phyloP scores from a whole-genome alignment of 2,329 filamentous ascomycete genomes.

The Botrytis aclada region DNA sequence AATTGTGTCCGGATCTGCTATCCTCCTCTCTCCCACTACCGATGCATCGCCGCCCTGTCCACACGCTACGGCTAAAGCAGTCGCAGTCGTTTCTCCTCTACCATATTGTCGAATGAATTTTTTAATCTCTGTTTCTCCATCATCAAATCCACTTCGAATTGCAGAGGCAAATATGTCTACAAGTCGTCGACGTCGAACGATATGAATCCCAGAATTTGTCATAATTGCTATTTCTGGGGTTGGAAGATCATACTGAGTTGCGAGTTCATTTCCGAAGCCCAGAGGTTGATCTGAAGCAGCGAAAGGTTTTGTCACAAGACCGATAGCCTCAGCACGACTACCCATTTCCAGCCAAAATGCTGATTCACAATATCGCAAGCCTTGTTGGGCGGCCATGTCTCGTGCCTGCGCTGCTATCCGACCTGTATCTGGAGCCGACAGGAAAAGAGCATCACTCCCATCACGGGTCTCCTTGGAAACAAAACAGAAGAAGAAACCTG shows the following conservation, averaged over 20 bases:
- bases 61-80: slow-evolving; percentile 90
- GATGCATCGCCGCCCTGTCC: slow-evolving; percentile 78
- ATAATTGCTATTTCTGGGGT: slow-evolving; percentile 84
- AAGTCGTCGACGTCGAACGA: slow-evolving; percentile 76
- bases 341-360: slow-evolving; percentile 76
- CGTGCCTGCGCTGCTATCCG: slow-evolving; percentile 62
- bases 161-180: slow-evolving; percentile 90
- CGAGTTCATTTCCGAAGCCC: slow-evolving; percentile 92
- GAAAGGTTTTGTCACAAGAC: slow-evolving; percentile 71
- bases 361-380: slow-evolving; percentile 64
- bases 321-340: slow-evolving; percentile 73
- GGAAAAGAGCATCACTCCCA: slow-evolving; percentile 68
- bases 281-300: slow-evolving; percentile 63
- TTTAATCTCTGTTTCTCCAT: slow-evolving; percentile 78
- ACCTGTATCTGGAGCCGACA: slow-evolving; percentile 83
- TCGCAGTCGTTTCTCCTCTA: slow-evolving; percentile 81
- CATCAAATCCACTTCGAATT: slow-evolving; percentile 70
- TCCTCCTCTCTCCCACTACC: slow-evolving; percentile 62
- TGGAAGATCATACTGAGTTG: slow-evolving; percentile 87
- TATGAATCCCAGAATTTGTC: slow-evolving; percentile 85
- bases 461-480: slow-evolving; percentile 60
- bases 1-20: slow-evolving; percentile 79
- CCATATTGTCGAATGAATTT: slow-evolving; percentile 85
- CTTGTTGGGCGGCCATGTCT: slow-evolving; percentile 37
- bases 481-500: slow-evolving; percentile 89